A percentile compares a stretch with the other conserved stretches of the same genome.
Evolutionary conservation across 1,284 basidiomycete species (phyloP).

Genomic region (Coniferiporia weirii): DNA sequence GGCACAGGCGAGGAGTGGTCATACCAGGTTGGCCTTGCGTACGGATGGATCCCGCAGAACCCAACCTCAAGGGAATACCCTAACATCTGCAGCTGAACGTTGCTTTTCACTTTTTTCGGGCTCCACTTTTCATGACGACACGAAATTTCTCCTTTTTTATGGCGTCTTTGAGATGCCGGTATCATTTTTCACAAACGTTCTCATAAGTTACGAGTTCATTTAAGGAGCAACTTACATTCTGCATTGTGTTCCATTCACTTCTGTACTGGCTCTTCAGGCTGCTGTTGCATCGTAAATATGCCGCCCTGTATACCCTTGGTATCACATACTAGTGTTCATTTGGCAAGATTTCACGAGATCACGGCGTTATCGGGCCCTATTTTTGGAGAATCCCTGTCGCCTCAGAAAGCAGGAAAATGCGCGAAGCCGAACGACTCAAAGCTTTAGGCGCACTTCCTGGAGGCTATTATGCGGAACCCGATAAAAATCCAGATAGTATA

Average conservation of each 20-base stretch:
- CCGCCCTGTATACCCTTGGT: background rate
- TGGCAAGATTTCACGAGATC: background rate
- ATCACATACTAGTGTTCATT: background rate
- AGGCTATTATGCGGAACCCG: background rate
- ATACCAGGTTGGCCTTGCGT: constrained; percentile 68
- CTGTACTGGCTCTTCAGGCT: background rate
- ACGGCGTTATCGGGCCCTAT: background rate
- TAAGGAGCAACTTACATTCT: background rate
- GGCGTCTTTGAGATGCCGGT: background rate
- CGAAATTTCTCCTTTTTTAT: background rate
- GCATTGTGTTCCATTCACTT: background rate
- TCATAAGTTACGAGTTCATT: background rate
- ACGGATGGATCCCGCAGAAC: constrained; percentile 80
- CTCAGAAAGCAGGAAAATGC: background rate
- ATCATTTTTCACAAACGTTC: background rate
- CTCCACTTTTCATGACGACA: background rate
- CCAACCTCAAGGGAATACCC: constrained; percentile 47
- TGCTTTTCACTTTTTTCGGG: background rate
- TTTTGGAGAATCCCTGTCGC: background rate
- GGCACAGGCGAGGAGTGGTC: constrained; percentile 74
- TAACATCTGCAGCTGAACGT: constrained; percentile 36
- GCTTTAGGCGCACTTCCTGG: background rate
- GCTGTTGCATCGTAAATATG: background rate
- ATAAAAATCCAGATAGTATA: background rate
- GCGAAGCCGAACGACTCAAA: no score